Percentiles rank a stretch among this genome's conserved stretches.
Evolutionary conservation across 2,329 filamentous ascomycete species (phyloP).

Genomic region (Cytospora schulzeri): DNA sequence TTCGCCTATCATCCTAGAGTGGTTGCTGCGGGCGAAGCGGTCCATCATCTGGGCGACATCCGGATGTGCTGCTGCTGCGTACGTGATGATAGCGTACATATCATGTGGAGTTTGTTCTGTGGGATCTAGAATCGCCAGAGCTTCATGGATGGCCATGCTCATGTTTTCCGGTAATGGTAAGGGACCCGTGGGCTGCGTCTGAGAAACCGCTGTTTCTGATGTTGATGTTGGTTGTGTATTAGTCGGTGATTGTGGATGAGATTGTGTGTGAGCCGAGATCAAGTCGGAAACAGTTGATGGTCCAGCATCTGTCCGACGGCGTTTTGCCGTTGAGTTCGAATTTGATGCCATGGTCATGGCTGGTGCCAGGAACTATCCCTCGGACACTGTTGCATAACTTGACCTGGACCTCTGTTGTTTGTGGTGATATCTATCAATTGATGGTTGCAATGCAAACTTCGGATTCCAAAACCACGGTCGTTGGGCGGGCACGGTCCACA

Average conservation of each 20-base stretch:
- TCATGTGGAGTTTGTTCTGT: constrained; percentile 13
- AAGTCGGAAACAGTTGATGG: not conserved
- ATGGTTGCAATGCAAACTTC: not conserved
- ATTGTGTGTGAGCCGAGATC: not conserved
- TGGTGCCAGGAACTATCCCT: too few species aligned
- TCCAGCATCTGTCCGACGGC: constrained; percentile 2
- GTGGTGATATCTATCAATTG: not conserved
- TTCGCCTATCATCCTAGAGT: not conserved
- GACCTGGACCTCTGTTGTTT: not conserved
- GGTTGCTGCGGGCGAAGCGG: constrained; percentile 13
- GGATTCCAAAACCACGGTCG: not conserved
- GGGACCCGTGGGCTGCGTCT: not conserved
- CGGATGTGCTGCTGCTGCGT: constrained; percentile 18
- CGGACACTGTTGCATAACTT: not conserved
- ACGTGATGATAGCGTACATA: constrained; percentile 16
- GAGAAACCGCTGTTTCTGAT: not conserved
- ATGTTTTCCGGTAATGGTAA: constrained; percentile 3
- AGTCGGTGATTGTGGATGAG: not conserved
- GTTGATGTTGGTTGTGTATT: not conserved
- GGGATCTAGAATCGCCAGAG: constrained; percentile 17
- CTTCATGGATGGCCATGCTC: constrained; percentile 20
- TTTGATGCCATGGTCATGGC: not conserved
- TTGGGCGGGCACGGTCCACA: not conserved
- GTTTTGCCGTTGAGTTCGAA: not conserved
- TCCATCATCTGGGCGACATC: constrained; percentile 23